Percentiles rank a stretch among this genome's conserved stretches.
These are phyloP conservation scores for Colletotrichum plurivorum DNA, from an alignment of 2,329 filamentous ascomycete species.

Conservation along the genomic window DNA sequence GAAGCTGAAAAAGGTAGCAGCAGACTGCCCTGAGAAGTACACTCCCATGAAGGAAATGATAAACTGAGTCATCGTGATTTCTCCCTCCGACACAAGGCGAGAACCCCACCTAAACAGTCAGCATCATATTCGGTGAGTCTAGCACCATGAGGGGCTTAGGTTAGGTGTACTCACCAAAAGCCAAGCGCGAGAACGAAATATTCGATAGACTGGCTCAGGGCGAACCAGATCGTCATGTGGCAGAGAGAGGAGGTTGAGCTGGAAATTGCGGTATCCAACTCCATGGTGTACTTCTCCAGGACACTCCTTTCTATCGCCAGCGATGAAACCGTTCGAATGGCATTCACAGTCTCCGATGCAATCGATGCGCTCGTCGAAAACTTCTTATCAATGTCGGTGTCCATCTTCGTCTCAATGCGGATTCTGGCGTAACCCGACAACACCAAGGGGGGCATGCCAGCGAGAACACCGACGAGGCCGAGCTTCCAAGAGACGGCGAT, in stretches of 20 bases:
- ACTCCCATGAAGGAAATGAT: constrained; percentile 51
- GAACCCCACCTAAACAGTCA: constrained; percentile 21
- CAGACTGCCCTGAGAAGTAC: constrained; percentile 44
- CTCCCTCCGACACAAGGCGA: constrained; percentile 27
- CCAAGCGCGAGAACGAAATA: constrained; percentile 52
- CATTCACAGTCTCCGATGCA: constrained; percentile 60
- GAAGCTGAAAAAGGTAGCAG: constrained; percentile 17
- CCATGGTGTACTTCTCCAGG: constrained; percentile 47
- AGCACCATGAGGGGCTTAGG: not conserved
- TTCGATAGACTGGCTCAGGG: constrained; percentile 48
- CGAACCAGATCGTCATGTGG: constrained; percentile 41
- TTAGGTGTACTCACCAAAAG: constrained; percentile 49
- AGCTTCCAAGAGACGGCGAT: constrained; percentile 61
- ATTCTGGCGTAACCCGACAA: constrained; percentile 58
- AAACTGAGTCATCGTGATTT: constrained; percentile 38
- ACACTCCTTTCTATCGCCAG: constrained; percentile 52
- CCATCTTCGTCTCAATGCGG: constrained; percentile 56
- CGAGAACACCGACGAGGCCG: constrained; percentile 59
- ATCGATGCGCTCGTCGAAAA: constrained; percentile 58
- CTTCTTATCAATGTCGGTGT: constrained; percentile 51
- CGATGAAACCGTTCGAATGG: constrained; percentile 61
- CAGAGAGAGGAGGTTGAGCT: constrained; percentile 2
- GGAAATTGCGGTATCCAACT: constrained; percentile 46
- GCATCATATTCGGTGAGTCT: too few species aligned
- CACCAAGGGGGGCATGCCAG: constrained; percentile 58